Evolutionary conservation across 345 rosid species (phyloP).

Genomic region (Eutrema heterophyllum): DNA sequence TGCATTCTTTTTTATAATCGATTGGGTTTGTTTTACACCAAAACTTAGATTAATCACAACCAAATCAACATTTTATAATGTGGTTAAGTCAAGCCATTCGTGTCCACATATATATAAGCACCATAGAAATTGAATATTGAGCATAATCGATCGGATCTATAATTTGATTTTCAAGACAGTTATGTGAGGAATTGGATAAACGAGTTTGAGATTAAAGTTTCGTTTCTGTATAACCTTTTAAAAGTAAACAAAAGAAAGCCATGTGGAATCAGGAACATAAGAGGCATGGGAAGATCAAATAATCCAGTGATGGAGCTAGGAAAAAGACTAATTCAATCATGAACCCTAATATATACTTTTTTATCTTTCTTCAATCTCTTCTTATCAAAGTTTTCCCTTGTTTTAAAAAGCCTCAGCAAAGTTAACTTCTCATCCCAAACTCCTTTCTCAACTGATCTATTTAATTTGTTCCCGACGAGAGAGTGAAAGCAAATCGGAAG

Average conservation of each 20-base stretch:
- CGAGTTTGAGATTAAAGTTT: neutral
- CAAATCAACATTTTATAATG: neutral
- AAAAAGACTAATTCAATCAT: conserved; percentile 19
- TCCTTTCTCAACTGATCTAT: neutral
- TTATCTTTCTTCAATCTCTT: conserved; percentile 3
- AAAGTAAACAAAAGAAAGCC: conserved; percentile 15
- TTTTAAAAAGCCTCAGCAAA: conserved; percentile 4
- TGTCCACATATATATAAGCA: neutral
- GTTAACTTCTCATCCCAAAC: conserved; percentile 11
- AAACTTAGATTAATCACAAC: neutral
- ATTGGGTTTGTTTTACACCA: neutral
- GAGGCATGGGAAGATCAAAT: conserved; percentile 31
- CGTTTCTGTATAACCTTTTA: neutral
- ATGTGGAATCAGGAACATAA: conserved; percentile 19
- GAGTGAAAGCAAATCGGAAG: neutral
- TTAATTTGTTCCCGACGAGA: neutral
- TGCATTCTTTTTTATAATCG: neutral
- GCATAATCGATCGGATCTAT: neutral
- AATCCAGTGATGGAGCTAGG: conserved; percentile 28
- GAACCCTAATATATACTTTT: neutral
- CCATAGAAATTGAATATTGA: neutral
- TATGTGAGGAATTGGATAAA: neutral
- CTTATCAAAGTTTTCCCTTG: neutral
- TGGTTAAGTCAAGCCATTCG: neutral
- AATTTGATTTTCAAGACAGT: neutral